Base-by-base conservation (phyloP, 176 grass and related monocot species). In the Avena eriantha region DNA sequence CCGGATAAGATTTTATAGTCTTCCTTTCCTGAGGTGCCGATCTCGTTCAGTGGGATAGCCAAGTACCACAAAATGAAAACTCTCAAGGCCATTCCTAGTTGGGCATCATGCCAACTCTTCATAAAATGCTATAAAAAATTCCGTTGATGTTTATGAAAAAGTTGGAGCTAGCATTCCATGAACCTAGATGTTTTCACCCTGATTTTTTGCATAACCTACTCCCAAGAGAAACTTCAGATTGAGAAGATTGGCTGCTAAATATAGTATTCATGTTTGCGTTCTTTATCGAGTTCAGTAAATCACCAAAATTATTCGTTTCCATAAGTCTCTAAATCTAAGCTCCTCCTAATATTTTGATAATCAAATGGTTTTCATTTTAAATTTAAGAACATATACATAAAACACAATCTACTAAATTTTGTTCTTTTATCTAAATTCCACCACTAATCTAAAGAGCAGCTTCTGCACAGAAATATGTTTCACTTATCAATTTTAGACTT, bases 21-120 rank as follows among this genome's bases (percentile, higher is more conserved):
- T 71, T 83, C 79, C 53, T 83, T 86, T 35, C 55, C 84, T 33
- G 43, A 90, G 70, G 63, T 78, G 72, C 72, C 78, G 54, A 12
- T 65, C 43, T 73, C 43, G 54, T 86, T 53, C 2, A 5, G 73
- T 64, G 31, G 31, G 54, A 84, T 90, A 55, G 64, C 11, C 79
- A 86, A 86, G 82, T 82, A 61, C 21, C 36, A 69, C 60, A 90
- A 59, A 4, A 73, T 4, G 18, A 69, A 76, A 24, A 79, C 51
- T 61, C 63, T 84, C 45, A 54, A 22, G 46, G 71, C 55, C 29
- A 83, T 59, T 61, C 43, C 54, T 23, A 83, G 12, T 14, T 70
- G 15, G n/a, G 19, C 45, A 21, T 45, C 71, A 21, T 63, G 29
- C 15, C 16, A 59, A 86, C 58, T 13, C 11, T 67, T 67, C 14